Conservation (phyloP, 2,329 filamentous ascomycete species). For the Coniochaeta sp. region DNA sequence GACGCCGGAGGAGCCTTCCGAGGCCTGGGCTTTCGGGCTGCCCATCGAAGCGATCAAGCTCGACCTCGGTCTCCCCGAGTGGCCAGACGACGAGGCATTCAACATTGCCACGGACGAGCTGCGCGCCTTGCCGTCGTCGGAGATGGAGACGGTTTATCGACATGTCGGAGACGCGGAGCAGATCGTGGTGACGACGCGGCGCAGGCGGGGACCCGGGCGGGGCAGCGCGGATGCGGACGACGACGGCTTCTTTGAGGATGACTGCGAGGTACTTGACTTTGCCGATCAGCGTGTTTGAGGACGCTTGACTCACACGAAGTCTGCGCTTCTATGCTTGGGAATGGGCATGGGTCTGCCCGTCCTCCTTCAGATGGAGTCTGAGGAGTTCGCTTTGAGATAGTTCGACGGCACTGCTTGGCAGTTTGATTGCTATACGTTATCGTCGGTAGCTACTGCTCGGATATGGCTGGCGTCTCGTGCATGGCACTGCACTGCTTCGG, state of each 20-base stretch:
- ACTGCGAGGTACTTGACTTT: constrained; percentile 87
- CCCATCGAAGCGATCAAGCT: constrained; percentile 42
- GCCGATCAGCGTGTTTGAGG: constrained; percentile 59
- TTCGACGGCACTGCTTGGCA: background rate
- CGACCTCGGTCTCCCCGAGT: constrained; percentile 39
- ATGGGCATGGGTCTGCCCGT: too few species aligned
- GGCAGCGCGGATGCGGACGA: constrained; percentile 48
- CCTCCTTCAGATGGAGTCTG: too few species aligned
- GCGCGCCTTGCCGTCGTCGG: constrained; percentile 53
- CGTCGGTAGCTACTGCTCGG: background rate
- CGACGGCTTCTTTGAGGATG: constrained; percentile 84
- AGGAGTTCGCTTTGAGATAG: too few species aligned
- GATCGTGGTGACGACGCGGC: constrained; percentile 74
- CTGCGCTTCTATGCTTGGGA: too few species aligned
- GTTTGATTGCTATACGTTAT: background rate
- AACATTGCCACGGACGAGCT: constrained; percentile 44
- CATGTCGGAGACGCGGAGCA: constrained; percentile 61
- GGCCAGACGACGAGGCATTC: constrained; percentile 44
- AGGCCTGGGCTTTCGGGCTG: constrained; percentile 56
- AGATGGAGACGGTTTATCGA: constrained; percentile 56
- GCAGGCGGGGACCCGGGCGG: constrained; percentile 53
- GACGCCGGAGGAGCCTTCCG: too few species aligned
- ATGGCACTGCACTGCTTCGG: background rate
- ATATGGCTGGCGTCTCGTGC: background rate
- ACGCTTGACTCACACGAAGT: too few species aligned